Evolutionary conservation across 305 asterid species (phyloP), one percentile per base, ranked within the genome.

Genomic region (Vinca major): DNA sequence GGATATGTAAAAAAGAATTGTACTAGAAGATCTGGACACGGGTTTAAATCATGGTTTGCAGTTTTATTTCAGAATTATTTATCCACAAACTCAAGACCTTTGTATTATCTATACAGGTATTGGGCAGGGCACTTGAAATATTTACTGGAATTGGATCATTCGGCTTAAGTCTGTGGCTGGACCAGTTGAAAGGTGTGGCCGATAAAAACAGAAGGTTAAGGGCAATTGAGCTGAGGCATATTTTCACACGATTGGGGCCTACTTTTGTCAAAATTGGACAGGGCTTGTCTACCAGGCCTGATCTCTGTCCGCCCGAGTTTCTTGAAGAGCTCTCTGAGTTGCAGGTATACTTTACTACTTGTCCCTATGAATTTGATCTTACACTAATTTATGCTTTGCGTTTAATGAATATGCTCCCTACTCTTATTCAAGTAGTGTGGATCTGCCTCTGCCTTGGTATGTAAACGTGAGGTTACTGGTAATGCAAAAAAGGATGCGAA

Each of bases 251-350:
- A 66, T 77, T 93, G 79, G 99, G 99, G 1, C 99, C 99, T 66
- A 93, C 96, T 69, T 93, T 93, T 73, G 96, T 93, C 65, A 93
- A 91, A 81, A 82, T 91, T 69, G 99, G 99, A 5, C 99, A 93
- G 82, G 96, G 99, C 19, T 79, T 93, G 77, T 93, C 99, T 64
- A 89, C 96, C 60, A 79, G 99, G 71, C 97, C 97, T 45, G 99
- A 93, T 74, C 84, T 93, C 67, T 93, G 99, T 74, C 97, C 97
- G 0, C 85, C 96, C 4, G 75, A 69, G 51, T 93, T 80, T 79
- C 88, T 93, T 48, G 99, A 93, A 78, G 99, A 93, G 88, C 96
- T 93, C 56, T 74, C 99, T 48, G 75, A 85, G 75, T 75, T 91
- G 80, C 99, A 93, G 99, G 98, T 82, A 73, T 50, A 26, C 33